Percentiles rank a stretch among this genome's conserved stretches.
Conservation (phyloP, 2,329 filamentous ascomycete species). For the Xylariaceae sp. region DNA sequence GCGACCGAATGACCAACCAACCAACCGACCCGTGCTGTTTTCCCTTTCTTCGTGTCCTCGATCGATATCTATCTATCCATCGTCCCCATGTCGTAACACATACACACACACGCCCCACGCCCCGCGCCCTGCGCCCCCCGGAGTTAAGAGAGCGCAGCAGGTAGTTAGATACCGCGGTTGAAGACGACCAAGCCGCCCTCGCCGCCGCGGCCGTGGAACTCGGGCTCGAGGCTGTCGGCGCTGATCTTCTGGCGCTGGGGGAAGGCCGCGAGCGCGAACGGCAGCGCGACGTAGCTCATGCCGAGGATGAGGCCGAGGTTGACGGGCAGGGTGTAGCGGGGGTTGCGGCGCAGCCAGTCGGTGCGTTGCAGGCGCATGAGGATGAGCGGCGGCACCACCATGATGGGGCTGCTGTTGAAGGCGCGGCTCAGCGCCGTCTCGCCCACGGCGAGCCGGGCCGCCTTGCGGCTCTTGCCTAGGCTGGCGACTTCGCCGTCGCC, state of each 20-base stretch:
- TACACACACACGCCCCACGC: neutral
- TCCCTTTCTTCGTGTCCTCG: neutral
- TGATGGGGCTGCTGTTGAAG: constrained; percentile 93
- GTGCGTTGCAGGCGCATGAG: constrained; percentile 83
- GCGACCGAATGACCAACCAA: no score
- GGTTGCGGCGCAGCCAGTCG: constrained; percentile 77
- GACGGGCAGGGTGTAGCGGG: constrained; percentile 75
- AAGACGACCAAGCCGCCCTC: constrained; percentile 87
- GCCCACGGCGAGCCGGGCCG: constrained; percentile 84
- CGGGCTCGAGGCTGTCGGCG: constrained; percentile 75
- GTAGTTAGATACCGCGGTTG: constrained; percentile 90
- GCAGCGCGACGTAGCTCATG: constrained; percentile 86
- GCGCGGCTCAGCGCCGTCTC: constrained; percentile 93
- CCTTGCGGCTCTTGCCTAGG: constrained; percentile 84
- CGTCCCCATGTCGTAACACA: neutral
- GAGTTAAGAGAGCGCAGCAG: no score
- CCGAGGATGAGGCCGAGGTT: constrained; percentile 86
- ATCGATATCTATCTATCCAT: constrained; percentile 5
- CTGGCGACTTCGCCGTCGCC: constrained; percentile 67
- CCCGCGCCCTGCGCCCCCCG: no score
- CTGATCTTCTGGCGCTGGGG: constrained; percentile 85
- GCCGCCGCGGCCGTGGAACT: constrained; percentile 83
- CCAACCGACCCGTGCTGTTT: neutral
- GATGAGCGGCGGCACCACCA: constrained; percentile 89
- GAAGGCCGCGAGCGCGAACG: constrained; percentile 87